phyloP scores from a whole-genome alignment of 2,329 filamentous ascomycete genomes.

The Aspergillus ochraceoroseus region DNA sequence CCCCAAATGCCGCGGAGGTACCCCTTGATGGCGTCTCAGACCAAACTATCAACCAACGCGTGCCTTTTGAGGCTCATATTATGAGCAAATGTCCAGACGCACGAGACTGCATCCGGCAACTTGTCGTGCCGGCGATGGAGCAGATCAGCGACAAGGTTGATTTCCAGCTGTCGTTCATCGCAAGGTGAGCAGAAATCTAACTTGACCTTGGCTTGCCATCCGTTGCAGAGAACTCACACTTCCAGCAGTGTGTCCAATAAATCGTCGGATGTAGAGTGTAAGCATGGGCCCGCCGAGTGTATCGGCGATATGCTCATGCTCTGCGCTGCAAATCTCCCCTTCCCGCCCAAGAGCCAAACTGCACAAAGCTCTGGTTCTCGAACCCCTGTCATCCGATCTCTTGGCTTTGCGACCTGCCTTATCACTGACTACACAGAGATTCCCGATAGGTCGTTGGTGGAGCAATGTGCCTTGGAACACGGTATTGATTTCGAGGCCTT shows the following conservation, averaged over 20 bases:
- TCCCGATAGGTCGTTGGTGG: slow-evolving; percentile 69
- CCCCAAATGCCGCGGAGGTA: slow-evolving; percentile 1
- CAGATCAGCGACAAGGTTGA: slow-evolving; percentile 75
- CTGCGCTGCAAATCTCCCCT: slow-evolving; percentile 68
- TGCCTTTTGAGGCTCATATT: slow-evolving; percentile 88
- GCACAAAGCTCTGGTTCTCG: slow-evolving; percentile 54
- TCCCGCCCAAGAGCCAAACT: slow-evolving; percentile 28
- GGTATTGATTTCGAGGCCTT: slow-evolving; percentile 76
- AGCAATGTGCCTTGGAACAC: slow-evolving; percentile 86
- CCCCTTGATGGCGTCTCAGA: slow-evolving; percentile 4
- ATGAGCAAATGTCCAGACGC: slow-evolving; percentile 98
- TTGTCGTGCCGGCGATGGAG: slow-evolving; percentile 85
- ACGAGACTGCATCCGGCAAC: slow-evolving; percentile 68
- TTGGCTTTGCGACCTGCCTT: slow-evolving; percentile 92
- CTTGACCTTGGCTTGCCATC: background rate
- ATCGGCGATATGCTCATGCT: slow-evolving; percentile 93
- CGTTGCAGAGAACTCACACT: slow-evolving; percentile 6
- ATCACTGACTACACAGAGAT: slow-evolving; percentile 70
- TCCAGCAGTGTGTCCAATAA: slow-evolving; percentile 55
- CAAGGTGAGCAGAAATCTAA: slow-evolving; percentile 49
- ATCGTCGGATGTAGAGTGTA: slow-evolving; percentile 81
- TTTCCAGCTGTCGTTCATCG: slow-evolving; percentile 87
- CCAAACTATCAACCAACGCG: slow-evolving; percentile 29
- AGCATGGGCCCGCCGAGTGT: slow-evolving; percentile 83
- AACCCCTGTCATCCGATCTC: slow-evolving; percentile 66